Evolutionary conservation across 2,329 filamentous ascomycete species (phyloP), one percentile per base, ranked within the genome.

Genomic region (Fusarium tuaranense): DNA sequence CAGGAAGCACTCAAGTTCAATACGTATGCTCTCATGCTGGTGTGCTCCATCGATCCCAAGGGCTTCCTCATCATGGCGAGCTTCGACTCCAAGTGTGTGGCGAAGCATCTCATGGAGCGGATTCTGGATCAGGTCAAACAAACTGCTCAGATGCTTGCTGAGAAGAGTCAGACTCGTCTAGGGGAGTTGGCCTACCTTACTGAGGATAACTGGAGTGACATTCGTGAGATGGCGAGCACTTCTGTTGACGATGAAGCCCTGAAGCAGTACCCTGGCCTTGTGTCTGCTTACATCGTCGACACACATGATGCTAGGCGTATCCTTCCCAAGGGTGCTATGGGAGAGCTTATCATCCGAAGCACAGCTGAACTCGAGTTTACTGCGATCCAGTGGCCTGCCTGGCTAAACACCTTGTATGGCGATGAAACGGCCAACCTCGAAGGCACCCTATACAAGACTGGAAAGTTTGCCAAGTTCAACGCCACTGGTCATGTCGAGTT

Each of bases 11-110:
- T 92, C 73, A 88, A 88, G 76, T 88, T 88, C 78, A 88, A 88
- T 78, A 88, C 86, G 0, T 92, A 92, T 77, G 87, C 90, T 2
- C 86, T 93, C 36, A 92, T 93, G 84, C 82, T 93, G 22, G 91
- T 92, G 48, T 93, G 91, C 79, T 90, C 88, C 5, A 82, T 92
- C 7, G 87, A 89, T 39, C 84, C 87, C 3, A 83, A 86, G 69
- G 87, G 88, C 1, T 89, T 92, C 77, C 80, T 88, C 18, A 84
- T 91, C 66, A 91, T 90, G 83, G 90, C 90, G 1, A 91, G 91
- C 75, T 92, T 92, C 75, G 91, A 93, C 76, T 90, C 90, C 25
- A 87, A 88, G n/a, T 86, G 88, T 1, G 87, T 93, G 20, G 83
- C 83, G 20, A 84, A 82, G 36, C 81, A 83, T 27, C 85, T 87